phyloP scores from a whole-genome alignment of 208 protist species.

The Trichomonas vaginalis region DNA sequence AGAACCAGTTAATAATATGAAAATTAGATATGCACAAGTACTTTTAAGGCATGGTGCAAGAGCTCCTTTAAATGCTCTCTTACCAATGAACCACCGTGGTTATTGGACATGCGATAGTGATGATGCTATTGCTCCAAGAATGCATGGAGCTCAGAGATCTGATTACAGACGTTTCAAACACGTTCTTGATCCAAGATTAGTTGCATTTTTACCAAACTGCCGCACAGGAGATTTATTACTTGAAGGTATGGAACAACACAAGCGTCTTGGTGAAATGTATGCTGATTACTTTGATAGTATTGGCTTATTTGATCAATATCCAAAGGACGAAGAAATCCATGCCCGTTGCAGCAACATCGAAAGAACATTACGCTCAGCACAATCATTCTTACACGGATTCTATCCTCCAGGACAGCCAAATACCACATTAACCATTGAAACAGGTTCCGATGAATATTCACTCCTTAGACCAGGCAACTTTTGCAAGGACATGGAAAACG shows the following conservation, averaged over 20 bases:
- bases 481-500: neutral
- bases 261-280: neutral
- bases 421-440: neutral
- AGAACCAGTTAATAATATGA: neutral
- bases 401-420: neutral
- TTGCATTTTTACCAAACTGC: slow-evolving; percentile 2
- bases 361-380: neutral
- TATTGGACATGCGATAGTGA: neutral
- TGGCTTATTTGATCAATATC: neutral
- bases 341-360: neutral
- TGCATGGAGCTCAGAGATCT: neutral
- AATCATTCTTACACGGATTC: neutral
- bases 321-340: neutral
- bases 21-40: neutral
- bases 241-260: neutral
- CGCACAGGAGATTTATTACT: neutral
- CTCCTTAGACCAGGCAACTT: neutral
- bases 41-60: neutral
- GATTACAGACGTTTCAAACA: neutral
- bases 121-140: neutral
- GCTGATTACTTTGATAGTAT: neutral
- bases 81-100: neutral
- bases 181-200: neutral
- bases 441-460: neutral
- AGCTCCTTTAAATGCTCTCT: neutral